Conservation (phyloP, 768 basidiomycete genomes). For the Tricholoma furcatifolium region DNA sequence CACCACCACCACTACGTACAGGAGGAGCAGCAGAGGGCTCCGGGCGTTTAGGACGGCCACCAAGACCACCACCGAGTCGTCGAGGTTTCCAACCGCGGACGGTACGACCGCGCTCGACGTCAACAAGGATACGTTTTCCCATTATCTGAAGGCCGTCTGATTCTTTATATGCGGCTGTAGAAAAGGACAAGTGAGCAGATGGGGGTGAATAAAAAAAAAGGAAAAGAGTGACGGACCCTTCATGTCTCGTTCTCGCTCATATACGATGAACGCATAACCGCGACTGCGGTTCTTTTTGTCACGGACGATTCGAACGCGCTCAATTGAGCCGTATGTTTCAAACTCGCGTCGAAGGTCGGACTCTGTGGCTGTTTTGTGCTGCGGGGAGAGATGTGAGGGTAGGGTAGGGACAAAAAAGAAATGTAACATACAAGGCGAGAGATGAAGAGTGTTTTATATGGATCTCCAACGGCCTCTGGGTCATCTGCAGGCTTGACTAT, state of each 20-base stretch:
- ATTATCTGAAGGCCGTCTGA: constrained; percentile 96
- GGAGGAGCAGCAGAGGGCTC: constrained; percentile 38
- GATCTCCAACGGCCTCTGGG: constrained; percentile 87
- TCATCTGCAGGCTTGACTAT: constrained; percentile 94
- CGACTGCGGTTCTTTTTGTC: constrained; percentile 86
- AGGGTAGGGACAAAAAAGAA: constrained; percentile 11
- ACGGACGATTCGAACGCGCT: constrained; percentile 89
- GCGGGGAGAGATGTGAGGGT: constrained; percentile 14
- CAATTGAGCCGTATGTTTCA: constrained; percentile 92
- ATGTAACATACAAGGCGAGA: constrained; percentile 68
- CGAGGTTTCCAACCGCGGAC: constrained; percentile 99
- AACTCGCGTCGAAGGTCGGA: constrained; percentile 93
- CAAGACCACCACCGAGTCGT: constrained; percentile 95
- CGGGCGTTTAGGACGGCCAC: constrained; percentile 90
- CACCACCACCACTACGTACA: constrained; percentile 32
- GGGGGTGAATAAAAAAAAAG: not conserved
- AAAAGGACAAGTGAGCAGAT: constrained; percentile 13
- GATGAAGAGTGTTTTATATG: constrained; percentile 98
- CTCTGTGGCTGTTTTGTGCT: constrained; percentile 94
- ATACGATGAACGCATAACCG: constrained; percentile 97
- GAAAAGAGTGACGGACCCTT: constrained; percentile 60
- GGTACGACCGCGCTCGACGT: constrained; percentile 97
- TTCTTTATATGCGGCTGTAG: constrained; percentile 91
- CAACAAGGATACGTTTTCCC: constrained; percentile 94
- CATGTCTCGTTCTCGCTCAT: constrained; percentile 98